Base-by-base conservation (phyloP, 495 filamentous ascomycete genomes). In the Bryoglossum gracile region DNA sequence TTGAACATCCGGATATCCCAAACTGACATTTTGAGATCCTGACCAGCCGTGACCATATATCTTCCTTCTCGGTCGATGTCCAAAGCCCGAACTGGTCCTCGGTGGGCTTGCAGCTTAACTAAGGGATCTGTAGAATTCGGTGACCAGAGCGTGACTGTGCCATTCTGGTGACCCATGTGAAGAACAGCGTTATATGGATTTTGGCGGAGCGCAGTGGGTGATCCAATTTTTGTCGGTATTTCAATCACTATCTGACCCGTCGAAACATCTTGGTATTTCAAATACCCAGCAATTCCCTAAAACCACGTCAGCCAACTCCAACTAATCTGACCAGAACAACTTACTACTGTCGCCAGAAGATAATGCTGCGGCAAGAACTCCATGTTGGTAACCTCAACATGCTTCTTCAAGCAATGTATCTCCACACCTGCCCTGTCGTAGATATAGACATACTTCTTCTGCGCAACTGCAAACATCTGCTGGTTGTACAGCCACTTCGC, bases 351-450 rank as follows among this genome's bases (percentile, higher is more conserved):
- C 9, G 85, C 87, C 36, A 98, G 74, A 17, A 98, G 79, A 58
- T 94, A 98, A 64, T 97, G 92, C 62, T 95, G 97, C 2, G 90
- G 91, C 21, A 98, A 70, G 64, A 95, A 98, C 65, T 97, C 89
- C 71, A 98, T 85, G 68, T 89, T 81, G 8, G 83, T 84, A n/a
- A 94, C 87, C 67, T 97, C 92, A 52, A 91, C 74, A 58, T 94
- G 89, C 60, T 89, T 87, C 65, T 77, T 78, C 50, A 98, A 69
- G 62, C 87, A 89, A 66, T 98, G 94, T 17, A 98, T 63, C 66
- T 98, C 92, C 13, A 94, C 83, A 50, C 92, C 92, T 22, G 81
- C 73, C 28, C 79, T 69, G 57, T 96, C 92, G 69, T 98, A 98
- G 51, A 98, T 97, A 69, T 88, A 89, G 51, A 89, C 85, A 52